A percentile compares a stretch with the other conserved stretches of the same genome.
Conservation (phyloP, 495 filamentous ascomycete genomes). For the Xylaria curta region DNA sequence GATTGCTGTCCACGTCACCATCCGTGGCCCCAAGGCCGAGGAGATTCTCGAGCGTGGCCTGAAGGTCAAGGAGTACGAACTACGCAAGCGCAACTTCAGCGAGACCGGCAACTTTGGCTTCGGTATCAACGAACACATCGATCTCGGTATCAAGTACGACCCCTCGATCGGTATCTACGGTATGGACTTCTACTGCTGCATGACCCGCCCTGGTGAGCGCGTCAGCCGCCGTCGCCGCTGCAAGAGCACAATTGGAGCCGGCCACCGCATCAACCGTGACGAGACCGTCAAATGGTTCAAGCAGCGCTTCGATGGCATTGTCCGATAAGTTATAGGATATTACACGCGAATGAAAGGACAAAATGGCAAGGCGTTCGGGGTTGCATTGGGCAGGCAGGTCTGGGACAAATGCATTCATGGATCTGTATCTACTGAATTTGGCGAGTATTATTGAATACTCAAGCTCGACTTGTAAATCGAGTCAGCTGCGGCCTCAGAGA, state of each 20-base stretch:
- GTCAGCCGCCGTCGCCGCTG: constrained; percentile 91
- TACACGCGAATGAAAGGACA: constrained; percentile 28
- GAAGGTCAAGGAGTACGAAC: constrained; percentile 99
- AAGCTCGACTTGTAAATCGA: constrained; percentile 51
- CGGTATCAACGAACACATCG: constrained; percentile 99
- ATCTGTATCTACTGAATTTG: constrained; percentile 50
- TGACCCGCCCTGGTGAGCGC: constrained; percentile 97
- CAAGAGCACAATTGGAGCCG: constrained; percentile 83
- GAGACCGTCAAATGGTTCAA: constrained; percentile 99
- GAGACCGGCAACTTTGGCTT: constrained; percentile 99
- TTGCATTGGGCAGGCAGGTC: constrained; percentile 42
- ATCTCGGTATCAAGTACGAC: constrained; percentile 99
- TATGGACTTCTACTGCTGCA: constrained; percentile 99
- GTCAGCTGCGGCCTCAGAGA: constrained; percentile 67
- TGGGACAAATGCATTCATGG: constrained; percentile 50
- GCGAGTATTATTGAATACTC: constrained; percentile 45
- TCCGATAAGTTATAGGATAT: constrained; percentile 69
- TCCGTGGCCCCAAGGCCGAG: constrained; percentile 99
- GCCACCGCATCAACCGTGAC: constrained; percentile 87
- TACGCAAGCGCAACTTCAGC: constrained; percentile 98
- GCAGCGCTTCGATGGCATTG: constrained; percentile 97
- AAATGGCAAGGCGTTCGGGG: constrained; percentile 42
- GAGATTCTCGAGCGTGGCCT: constrained; percentile 99
- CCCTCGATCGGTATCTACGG: constrained; percentile 99
- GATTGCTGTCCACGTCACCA: constrained; percentile 99